phyloP scores from a whole-genome alignment of 2,329 filamentous ascomycete species.

The Aspergillus quadrilineatus region DNA sequence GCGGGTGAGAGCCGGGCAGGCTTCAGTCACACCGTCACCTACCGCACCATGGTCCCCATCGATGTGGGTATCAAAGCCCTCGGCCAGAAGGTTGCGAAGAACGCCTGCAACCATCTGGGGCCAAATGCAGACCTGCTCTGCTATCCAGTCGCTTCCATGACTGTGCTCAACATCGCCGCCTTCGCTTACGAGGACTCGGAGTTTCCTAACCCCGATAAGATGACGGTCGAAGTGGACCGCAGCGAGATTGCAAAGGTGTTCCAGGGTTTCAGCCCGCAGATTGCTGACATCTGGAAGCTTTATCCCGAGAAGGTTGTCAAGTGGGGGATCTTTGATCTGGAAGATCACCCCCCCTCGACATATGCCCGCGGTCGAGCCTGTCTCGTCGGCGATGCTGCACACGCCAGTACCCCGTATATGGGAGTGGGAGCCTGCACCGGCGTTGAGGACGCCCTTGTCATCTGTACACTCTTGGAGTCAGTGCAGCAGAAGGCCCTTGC shows the following conservation, averaged over 20 bases:
- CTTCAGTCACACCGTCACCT: constrained; percentile 57
- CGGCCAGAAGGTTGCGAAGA: constrained; percentile 50
- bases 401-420: constrained; percentile 13
- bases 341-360: constrained; percentile 2
- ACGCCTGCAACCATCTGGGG: constrained; percentile 56
- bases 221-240: constrained; percentile 7
- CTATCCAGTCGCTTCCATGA: constrained; percentile 39
- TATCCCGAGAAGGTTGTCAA: constrained; percentile 38
- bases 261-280: constrained; percentile 45
- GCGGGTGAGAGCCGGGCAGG: constrained; percentile 34
- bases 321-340: constrained; percentile 13
- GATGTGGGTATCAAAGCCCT: constrained; percentile 50
- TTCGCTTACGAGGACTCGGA: constrained; percentile 18
- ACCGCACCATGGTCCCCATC: constrained; percentile 62
- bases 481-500: neutral
- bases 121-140: constrained; percentile 58
- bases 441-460: constrained; percentile 13
- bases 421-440: constrained; percentile 14
- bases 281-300: constrained; percentile 27
- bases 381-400: constrained; percentile 18
- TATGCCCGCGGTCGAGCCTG: constrained; percentile 6
- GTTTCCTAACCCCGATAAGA: constrained; percentile 13
- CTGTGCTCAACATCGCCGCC: constrained; percentile 21
- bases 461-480: constrained; percentile 7
- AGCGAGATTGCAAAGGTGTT: constrained; percentile 5